Evolutionary conservation across 768 basidiomycete genomes (phyloP).

Genomic region (Mycena epipterygia): DNA sequence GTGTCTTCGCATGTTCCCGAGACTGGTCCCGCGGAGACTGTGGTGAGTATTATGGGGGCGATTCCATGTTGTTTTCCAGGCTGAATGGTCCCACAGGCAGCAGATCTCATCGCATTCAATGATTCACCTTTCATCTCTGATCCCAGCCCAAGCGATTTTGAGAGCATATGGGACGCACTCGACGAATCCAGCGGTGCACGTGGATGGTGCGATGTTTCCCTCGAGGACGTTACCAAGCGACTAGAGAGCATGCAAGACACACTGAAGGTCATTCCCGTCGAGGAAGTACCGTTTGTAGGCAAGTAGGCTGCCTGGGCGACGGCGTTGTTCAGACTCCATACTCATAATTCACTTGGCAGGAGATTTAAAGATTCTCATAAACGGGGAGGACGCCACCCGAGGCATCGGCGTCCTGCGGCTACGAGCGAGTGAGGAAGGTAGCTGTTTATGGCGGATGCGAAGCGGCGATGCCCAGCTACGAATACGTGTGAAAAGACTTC

Average conservation of each 20-base stretch:
- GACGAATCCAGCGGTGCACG: slow-evolving; percentile 58
- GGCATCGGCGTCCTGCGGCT: slow-evolving; percentile 63
- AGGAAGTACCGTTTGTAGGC: slow-evolving; percentile 75
- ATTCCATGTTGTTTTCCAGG: neutral
- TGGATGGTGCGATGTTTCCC: slow-evolving; percentile 77
- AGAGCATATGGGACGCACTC: slow-evolving; percentile 68
- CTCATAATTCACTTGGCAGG: slow-evolving; percentile 54
- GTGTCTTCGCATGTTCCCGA: slow-evolving; percentile 25
- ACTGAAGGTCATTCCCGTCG: slow-evolving; percentile 66
- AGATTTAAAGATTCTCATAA: slow-evolving; percentile 73
- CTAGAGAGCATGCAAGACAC: slow-evolving; percentile 61
- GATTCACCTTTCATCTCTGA: slow-evolving; percentile 79
- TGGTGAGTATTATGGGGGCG: neutral
- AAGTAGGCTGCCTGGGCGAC: slow-evolving; percentile 35
- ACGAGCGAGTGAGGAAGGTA: slow-evolving; percentile 74
- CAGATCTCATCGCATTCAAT: slow-evolving; percentile 76
- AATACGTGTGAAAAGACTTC: slow-evolving; percentile 53
- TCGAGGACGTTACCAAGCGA: slow-evolving; percentile 66
- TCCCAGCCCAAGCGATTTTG: slow-evolving; percentile 61
- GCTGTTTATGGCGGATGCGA: slow-evolving; percentile 80
- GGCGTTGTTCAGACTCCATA: slow-evolving; percentile 31
- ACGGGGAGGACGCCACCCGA: slow-evolving; percentile 37
- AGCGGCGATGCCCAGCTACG: slow-evolving; percentile 61
- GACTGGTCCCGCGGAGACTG: neutral
- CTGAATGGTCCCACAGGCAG: slow-evolving; percentile 14